phyloP scores from a whole-genome alignment of 1,284 basidiomycete genomes.

The Boletus semigastroideus region DNA sequence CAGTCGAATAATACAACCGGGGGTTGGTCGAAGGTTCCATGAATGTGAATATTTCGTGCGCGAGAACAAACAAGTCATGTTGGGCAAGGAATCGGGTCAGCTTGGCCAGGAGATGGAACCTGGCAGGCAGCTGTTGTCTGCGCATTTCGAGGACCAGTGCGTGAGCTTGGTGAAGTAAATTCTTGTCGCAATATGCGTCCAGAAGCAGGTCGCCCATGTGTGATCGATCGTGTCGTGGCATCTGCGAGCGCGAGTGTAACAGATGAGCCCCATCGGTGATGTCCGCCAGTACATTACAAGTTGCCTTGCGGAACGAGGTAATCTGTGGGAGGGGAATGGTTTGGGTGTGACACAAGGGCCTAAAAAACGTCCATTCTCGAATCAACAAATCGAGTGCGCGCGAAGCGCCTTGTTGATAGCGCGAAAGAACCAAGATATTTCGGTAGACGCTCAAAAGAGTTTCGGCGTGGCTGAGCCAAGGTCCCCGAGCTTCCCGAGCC shows the following conservation, averaged over 20 bases:
- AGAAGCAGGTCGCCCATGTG: slow-evolving; percentile 43
- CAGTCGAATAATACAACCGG: slow-evolving; percentile 40
- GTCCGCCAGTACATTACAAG: slow-evolving; percentile 31
- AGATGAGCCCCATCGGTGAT: slow-evolving; percentile 36
- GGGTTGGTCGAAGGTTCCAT: slow-evolving; percentile 24
- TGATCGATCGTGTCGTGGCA: slow-evolving; percentile 29
- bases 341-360: slow-evolving; percentile 28
- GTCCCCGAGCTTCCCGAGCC: slow-evolving; percentile 25
- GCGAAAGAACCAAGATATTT: slow-evolving; percentile 41
- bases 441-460: slow-evolving; percentile 39
- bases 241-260: slow-evolving; percentile 32
- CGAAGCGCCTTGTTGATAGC: slow-evolving; percentile 36
- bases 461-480: slow-evolving; percentile 17
- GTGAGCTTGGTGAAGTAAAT: slow-evolving; percentile 41
- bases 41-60: slow-evolving; percentile 43
- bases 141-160: slow-evolving; percentile 45
- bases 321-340: slow-evolving; percentile 11
- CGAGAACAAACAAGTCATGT: slow-evolving; percentile 40
- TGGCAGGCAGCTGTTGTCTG: slow-evolving; percentile 35
- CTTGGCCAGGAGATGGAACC: slow-evolving; percentile 31
- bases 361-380: slow-evolving; percentile 42
- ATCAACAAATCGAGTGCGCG: slow-evolving; percentile 46
- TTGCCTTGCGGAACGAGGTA: slow-evolving; percentile 34
- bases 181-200: slow-evolving; percentile 35
- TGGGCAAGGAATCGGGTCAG: slow-evolving; percentile 49